Evolutionary conservation across 192 early-diverging fungal species (phyloP).

Genomic region (Rhizoclosmatium globosum): DNA sequence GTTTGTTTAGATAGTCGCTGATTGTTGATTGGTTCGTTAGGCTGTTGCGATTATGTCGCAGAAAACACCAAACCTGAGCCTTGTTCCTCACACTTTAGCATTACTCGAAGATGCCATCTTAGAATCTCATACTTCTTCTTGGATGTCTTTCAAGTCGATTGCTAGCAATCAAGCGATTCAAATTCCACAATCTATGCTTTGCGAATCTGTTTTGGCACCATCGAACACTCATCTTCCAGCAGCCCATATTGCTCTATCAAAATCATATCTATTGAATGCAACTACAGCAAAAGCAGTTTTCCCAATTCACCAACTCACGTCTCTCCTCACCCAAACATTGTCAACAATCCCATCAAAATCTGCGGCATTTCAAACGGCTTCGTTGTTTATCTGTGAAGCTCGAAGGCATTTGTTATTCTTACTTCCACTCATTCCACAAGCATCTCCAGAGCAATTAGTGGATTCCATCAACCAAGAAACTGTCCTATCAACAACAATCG

Average conservation of each 20-base stretch:
- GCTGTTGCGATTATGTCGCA: slow-evolving; percentile 4
- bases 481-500: background rate
- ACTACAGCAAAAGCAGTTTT: slow-evolving; percentile 17
- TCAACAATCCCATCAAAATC: background rate
- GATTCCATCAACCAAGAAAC: background rate
- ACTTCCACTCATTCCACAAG: background rate
- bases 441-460: background rate
- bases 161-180: background rate
- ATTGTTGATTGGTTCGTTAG: background rate
- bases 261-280: slow-evolving; percentile 8
- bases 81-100: background rate
- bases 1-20: background rate
- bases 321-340: slow-evolving; percentile 31
- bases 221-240: background rate
- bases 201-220: background rate
- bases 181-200: background rate
- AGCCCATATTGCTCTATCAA: slow-evolving; percentile 29
- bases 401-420: background rate
- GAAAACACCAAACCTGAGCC: background rate
- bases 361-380: background rate
- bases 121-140: background rate
- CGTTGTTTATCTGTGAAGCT: slow-evolving; percentile 15
- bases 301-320: slow-evolving; percentile 26
- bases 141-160: background rate
- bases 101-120: background rate